A percentile compares a stretch with the other conserved stretches of the same genome.
phyloP scores from a whole-genome alignment of 2,329 filamentous ascomycete species.

The Botrytis aclada region DNA sequence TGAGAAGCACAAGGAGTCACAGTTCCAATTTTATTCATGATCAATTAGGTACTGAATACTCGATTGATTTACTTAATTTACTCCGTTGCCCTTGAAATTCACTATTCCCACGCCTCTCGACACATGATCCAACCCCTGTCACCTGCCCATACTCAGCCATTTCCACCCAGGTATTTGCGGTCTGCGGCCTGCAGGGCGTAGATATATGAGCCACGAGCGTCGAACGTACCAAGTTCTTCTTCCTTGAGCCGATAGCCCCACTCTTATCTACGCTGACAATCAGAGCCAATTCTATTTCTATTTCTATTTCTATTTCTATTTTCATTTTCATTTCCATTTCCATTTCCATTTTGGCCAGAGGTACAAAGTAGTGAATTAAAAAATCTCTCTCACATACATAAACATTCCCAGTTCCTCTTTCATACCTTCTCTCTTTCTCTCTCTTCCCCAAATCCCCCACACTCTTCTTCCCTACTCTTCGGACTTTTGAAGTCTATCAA shows the following conservation, averaged over 20 bases:
- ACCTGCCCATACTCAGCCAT: neutral
- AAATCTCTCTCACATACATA: neutral
- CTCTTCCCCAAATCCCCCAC: neutral
- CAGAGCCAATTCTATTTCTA: neutral
- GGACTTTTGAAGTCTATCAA: neutral
- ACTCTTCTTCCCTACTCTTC: neutral
- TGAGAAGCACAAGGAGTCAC: neutral
- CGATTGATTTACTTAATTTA: neutral
- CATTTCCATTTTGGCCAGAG: too few relatives aligned
- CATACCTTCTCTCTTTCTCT: neutral
- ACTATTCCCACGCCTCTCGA: neutral
- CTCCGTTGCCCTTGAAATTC: neutral
- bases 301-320: neutral
- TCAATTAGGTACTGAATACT: neutral
- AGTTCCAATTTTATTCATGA: neutral
- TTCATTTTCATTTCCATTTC: neutral
- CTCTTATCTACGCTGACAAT: conserved; percentile 3
- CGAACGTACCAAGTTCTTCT: neutral
- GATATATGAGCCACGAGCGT: neutral
- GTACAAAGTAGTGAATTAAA: neutral
- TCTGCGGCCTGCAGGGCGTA: neutral
- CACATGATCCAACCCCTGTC: neutral
- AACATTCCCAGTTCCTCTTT: neutral
- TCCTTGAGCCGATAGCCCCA: neutral
- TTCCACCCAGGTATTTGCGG: too few relatives aligned